Evolutionary conservation across 805 yeast species (phyloP), one percentile per base, ranked within the genome.

Genomic region (Lipomyces yamadae): DNA sequence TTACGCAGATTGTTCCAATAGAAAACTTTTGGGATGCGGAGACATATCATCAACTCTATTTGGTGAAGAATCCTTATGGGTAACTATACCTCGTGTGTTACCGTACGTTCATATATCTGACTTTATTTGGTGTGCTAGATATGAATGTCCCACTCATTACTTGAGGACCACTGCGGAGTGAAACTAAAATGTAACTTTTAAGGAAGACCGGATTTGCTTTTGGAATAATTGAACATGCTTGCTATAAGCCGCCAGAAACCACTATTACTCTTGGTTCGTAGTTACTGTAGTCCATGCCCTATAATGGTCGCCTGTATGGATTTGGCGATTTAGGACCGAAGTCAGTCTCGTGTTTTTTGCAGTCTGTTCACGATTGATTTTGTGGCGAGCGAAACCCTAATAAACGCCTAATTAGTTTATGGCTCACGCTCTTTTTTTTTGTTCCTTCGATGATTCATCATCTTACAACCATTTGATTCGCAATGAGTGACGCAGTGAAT

Each of bases 11-110:
- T 61, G 89, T 86, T 74, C 89, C 90, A 7, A 83, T 92, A 56
- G 76, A 81, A 60, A 82, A 81, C 66, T 95, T 91, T 83, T 89
- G 88, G 81, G 97, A 93, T 75, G 98, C 98, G n/a, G 99, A 94
- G 78, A 93, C 88, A 48, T 94, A 93, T 77, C 99, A 94, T 77
- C 98, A 94, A 76, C 75, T 83, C 68, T 94, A 95, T 76, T 81
- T 94, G 73, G 83, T 83, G 64, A 87, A 86, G 74, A 92, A 94
- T 76, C 96, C 97, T 2, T 78, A 80, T 3, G 98, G 98, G 4
- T 92, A 54, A 6, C 64, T 61, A 29, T 18, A 53, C 15, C 10
- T 60, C 15, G 35, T 30, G 13, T 4, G 24, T 61, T 11, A 30
- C 52, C 29, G 7, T 33, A 4, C 13, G 39, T 37, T 24, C 37